Evolutionary conservation across 495 filamentous ascomycete genomes (phyloP).

Genomic region (Astrocystis sublimbata): DNA sequence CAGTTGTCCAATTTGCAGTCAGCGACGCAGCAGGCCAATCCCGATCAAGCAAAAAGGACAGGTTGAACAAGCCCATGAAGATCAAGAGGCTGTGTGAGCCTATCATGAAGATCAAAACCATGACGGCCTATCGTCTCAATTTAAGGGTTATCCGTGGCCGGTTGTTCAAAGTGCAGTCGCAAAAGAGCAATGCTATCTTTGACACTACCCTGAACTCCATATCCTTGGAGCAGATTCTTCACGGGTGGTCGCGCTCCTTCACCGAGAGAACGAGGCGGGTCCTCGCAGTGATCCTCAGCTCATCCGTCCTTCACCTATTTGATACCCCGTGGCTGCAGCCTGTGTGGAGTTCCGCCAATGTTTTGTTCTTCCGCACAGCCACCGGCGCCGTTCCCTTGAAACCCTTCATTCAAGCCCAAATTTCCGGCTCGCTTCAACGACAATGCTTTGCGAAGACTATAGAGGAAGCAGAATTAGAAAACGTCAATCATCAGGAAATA

Average conservation of each 20-base stretch:
- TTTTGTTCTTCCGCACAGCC: slow-evolving; percentile 2
- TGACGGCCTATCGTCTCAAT: not conserved
- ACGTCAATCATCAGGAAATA: too few relatives aligned
- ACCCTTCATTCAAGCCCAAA: not conserved
- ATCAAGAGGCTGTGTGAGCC: not conserved
- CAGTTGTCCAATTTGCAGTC: slow-evolving; percentile 2
- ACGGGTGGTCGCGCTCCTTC: not conserved
- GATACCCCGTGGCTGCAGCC: slow-evolving; percentile 8
- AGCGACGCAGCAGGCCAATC: not conserved
- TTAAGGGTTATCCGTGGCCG: not conserved
- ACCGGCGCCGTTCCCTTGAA: not conserved
- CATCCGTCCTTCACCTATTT: not conserved
- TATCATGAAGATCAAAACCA: not conserved
- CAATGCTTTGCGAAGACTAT: not conserved
- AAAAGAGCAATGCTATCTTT: not conserved
- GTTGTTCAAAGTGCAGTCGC: not conserved
- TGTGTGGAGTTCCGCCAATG: slow-evolving; percentile 1
- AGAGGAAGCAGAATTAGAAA: too few relatives aligned
- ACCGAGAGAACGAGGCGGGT: not conserved
- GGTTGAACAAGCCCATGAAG: not conserved
- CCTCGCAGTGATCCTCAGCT: slow-evolving; percentile 3
- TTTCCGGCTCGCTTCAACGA: not conserved
- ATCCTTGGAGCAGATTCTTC: not conserved
- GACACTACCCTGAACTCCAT: not conserved
- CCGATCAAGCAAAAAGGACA: not conserved